A percentile compares a stretch with the other conserved stretches of the same genome.
phyloP scores from a whole-genome alignment of 495 filamentous ascomycete genomes.

The Hamigera avellanea region DNA sequence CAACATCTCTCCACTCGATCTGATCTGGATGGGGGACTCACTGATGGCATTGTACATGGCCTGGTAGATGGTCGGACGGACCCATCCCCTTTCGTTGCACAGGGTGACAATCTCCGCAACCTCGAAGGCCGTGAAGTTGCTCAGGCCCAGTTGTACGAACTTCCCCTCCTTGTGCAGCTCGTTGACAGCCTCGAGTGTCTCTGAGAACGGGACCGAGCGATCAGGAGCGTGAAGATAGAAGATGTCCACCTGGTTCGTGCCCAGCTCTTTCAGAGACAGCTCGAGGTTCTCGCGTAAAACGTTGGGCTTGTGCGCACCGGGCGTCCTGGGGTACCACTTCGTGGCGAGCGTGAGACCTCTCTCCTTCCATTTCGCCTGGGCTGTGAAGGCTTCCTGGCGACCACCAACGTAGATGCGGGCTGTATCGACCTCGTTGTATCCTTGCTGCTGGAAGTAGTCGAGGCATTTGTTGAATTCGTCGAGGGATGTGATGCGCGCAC shows the following conservation, averaged over 20 bases:
- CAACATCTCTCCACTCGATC: conserved; percentile 56
- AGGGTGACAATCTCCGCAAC: conserved; percentile 79
- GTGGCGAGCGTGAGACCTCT: conserved; percentile 76
- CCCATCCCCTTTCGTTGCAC: conserved; percentile 68
- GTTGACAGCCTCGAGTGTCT: conserved; percentile 67
- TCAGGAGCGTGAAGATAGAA: conserved; percentile 85
- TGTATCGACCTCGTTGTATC: conserved; percentile 50
- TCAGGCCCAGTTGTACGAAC: conserved; percentile 70
- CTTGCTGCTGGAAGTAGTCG: conserved; percentile 42
- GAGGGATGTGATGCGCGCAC: conserved; percentile 54
- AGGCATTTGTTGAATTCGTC: conserved; percentile 42
- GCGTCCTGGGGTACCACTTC: conserved; percentile 57
- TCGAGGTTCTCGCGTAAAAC: conserved; percentile 50
- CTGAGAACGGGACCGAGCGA: conserved; percentile 62
- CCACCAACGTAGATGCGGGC: conserved; percentile 64
- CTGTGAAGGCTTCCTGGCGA: conserved; percentile 73
- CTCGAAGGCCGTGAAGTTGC: conserved; percentile 82
- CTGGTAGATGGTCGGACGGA: conserved; percentile 52
- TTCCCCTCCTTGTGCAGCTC: conserved; percentile 79
- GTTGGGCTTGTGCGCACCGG: conserved; percentile 48
- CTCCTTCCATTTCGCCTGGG: conserved; percentile 66
- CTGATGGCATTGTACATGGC: conserved; percentile 55
- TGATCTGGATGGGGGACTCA: conserved; percentile 18
- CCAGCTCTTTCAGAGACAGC: conserved; percentile 57
- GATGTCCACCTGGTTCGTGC: conserved; percentile 70